A percentile compares a stretch with the other conserved stretches of the same genome.
These are phyloP conservation scores for Penicillium sp. DNA, from an alignment of 2,329 filamentous ascomycete genomes.

Conservation along the genomic window DNA sequence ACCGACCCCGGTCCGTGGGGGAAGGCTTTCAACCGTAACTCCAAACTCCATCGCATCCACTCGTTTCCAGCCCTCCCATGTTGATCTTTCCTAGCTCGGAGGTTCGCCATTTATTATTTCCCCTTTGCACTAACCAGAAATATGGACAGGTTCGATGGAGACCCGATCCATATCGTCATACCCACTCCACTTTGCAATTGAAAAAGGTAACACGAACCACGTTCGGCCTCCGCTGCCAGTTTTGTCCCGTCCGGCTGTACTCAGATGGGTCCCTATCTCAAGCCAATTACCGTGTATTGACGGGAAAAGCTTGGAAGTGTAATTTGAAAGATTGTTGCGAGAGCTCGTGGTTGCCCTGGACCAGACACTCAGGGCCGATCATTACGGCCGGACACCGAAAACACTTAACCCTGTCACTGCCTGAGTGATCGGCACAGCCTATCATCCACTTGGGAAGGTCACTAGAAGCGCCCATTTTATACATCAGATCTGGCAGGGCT, in stretches of 20 bases:
- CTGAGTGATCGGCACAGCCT: conserved; percentile 12
- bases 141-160: conserved; percentile 2
- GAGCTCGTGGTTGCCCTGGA: conserved; percentile 3
- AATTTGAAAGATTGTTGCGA: neutral
- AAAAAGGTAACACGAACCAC: conserved; percentile 7
- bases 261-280: conserved; percentile 8
- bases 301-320: conserved; percentile 1
- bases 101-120: neutral
- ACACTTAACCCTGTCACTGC: conserved; percentile 7
- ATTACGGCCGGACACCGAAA: conserved; percentile 1
- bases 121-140: neutral
- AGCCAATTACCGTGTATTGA: conserved; percentile 6
- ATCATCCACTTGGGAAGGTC: conserved; percentile 13
- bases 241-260: conserved; percentile 5
- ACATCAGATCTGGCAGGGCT: neutral
- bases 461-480: conserved; percentile 1
- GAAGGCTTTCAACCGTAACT: neutral
- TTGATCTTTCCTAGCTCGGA: neutral
- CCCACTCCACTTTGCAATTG: conserved; percentile 16
- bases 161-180: conserved; percentile 16
- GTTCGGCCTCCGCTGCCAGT: conserved; percentile 13
- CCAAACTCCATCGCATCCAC: conserved; percentile 12
- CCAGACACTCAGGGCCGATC: conserved; percentile 5
- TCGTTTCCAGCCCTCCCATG: conserved; percentile 7
- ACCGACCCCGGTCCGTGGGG: neutral